phyloP scores from a whole-genome alignment of 192 early-diverging fungal species.

The Kickxella alabastrina region DNA sequence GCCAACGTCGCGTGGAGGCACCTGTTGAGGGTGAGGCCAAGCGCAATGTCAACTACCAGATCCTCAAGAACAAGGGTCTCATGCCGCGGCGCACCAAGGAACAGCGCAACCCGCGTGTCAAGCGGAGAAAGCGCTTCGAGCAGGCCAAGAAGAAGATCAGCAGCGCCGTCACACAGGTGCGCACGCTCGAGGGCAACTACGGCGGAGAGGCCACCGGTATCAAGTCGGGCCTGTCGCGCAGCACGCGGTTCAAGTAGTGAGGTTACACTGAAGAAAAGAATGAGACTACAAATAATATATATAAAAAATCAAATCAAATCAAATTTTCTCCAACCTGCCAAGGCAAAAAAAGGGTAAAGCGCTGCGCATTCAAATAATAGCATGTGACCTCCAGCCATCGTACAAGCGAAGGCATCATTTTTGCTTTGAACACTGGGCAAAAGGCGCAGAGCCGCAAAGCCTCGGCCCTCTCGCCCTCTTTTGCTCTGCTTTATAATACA shows the following conservation, averaged over 20 bases:
- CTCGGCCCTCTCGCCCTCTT: neutral
- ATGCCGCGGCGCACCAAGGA: constrained; percentile 89
- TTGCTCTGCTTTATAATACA: neutral
- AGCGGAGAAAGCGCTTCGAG: constrained; percentile 84
- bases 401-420: no score
- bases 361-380: no score
- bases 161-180: constrained; percentile 69
- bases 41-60: constrained; percentile 79
- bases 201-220: constrained; percentile 94
- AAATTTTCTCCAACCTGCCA: no score
- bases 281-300: no score
- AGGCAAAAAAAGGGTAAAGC: no score
- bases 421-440: no score
- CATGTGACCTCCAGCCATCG: no score
- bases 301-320: no score
- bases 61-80: constrained; percentile 94
- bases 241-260: constrained; percentile 63
- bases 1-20: constrained; percentile 53
- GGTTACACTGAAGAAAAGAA: neutral
- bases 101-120: constrained; percentile 91
- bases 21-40: constrained; percentile 58
- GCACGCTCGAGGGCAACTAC: constrained; percentile 70
- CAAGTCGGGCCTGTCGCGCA: constrained; percentile 77
- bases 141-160: constrained; percentile 86
- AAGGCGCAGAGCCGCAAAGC: no score